Base-by-base conservation (phyloP, 768 basidiomycete genomes). In the Tulasnella sp. region DNA sequence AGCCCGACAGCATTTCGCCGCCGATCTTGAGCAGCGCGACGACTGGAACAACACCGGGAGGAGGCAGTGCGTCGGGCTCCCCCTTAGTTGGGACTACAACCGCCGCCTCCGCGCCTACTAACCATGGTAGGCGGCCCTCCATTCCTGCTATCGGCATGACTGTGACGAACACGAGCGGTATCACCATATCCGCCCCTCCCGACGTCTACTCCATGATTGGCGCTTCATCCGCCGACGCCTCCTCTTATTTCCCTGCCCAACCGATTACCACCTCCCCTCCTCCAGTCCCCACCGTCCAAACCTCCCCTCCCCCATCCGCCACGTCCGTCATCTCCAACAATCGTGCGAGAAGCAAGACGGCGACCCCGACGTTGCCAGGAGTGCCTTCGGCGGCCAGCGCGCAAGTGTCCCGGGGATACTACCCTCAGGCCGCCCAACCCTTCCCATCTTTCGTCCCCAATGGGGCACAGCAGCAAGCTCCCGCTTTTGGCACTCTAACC, bases 281-380 rank as follows among this genome's bases (percentile, higher is more conserved):
- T 35, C 74, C 74, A 29, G 74, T 75, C 44, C 57, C 57, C 57
- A 29, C 57, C 57, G n/a, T 61, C 57, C 57, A 61, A 61, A 61
- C 57, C 57, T 7, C 57, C 11, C 57, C 57, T 48, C 46, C 46
- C 46, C 46, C 16, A 16, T 18, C 46, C 46, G 15, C 11, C 20
- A 18, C 11, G 13, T 44, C 55, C 55, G 23, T 57, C 55, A 16
- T 57, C 55, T 20, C 55, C 57, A 61, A 61, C 57, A 61, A 26
- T 7, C 57, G 57, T 23, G 57, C 29, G n/a, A 61, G 57, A 61
- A 61, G 57, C 57, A 61, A 61, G 57, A 61, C 57, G n/a, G 29
- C n/a, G 1, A 61, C 57, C n/a, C 10, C 74, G 18, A 23, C 35
- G 44, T n/a, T 37, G 51, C 44, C 44, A 74, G 26, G 39, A 40